Percentiles rank a stretch among this genome's conserved stretches.
These are phyloP conservation scores for Talaromyces sp. DNA, from an alignment of 2,329 filamentous ascomycete genomes.

Conservation along the genomic window DNA sequence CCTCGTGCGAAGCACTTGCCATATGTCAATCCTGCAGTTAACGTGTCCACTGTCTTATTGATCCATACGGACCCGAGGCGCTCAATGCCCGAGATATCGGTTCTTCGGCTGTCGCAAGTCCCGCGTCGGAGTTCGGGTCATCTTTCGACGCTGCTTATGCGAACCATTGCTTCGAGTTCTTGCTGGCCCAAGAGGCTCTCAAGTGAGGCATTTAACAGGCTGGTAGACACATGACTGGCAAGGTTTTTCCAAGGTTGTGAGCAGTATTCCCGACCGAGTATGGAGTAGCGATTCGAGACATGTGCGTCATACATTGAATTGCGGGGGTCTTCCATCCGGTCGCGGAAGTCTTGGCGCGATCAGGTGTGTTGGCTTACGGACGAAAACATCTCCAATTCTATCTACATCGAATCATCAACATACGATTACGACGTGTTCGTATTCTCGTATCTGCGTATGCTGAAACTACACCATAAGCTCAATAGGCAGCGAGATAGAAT, in stretches of 20 bases:
- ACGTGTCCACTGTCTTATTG: not conserved
- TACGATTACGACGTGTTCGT: not conserved
- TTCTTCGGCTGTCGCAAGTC: not conserved
- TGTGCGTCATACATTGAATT: slow-evolving; percentile 10
- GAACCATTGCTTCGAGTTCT: not conserved
- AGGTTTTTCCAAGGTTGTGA: not conserved
- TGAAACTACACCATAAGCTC: not conserved
- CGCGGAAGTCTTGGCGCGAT: slow-evolving; percentile 2
- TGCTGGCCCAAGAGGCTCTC: not conserved
- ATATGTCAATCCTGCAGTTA: too few relatives aligned
- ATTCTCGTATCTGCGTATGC: not conserved
- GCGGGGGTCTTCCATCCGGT: not conserved
- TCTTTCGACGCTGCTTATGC: not conserved
- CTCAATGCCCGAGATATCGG: not conserved
- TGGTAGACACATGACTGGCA: not conserved
- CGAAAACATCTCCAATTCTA: not conserved
- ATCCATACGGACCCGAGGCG: not conserved
- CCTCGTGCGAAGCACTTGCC: too few relatives aligned
- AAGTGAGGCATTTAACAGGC: not conserved
- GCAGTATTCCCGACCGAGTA: not conserved
- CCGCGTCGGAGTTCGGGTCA: not conserved
- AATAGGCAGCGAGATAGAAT: not conserved
- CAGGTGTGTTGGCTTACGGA: not conserved
- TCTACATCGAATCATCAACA: not conserved
- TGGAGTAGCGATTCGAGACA: not conserved